Evolutionary conservation across 305 asterid species (phyloP), one percentile per base, ranked within the genome.

Genomic region (Fraxinus floribunda): DNA sequence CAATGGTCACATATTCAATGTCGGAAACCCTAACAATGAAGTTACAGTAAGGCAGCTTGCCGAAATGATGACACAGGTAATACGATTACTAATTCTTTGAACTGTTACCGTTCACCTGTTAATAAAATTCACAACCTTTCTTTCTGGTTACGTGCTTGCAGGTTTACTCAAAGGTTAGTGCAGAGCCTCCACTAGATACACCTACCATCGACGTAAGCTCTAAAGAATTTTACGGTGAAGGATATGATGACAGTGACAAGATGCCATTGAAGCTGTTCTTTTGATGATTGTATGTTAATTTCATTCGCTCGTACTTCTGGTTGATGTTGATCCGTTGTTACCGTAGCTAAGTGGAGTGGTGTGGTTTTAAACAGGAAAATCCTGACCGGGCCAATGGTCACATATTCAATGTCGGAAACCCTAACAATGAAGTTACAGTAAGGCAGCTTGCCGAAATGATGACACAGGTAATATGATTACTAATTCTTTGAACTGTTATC

Each of bases 191-290:
- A 8, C 81, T 89, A 41, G 93, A 90, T 57, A 70, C 85, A 4
- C 95, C 98, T 55, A 92, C 97, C 4, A n/a, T 91, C 77, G 97
- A 94, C 79, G 84, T 94, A 75, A 92, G 93, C 88, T 94, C 98
- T 79, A 91, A 92, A 89, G 97, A 94, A 84, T 94, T 94, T 78
- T 94, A 94, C 30, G 97, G 98, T 9, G 97, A 90, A 86, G 98
- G 98, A 60, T 94, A 94, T 72, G 98, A 94, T 83, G 98, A 94
- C 83, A 94, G 98, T 78, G 98, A 94, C 87, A 94, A 92, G 86
- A 87, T 62, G 72, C 72, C 72, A 62, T 62, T 80, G 97, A 93
- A 87, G 95, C 97, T 88, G 92, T 94, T 89, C 89, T 87, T 75
- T 84, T 94, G 88, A 92, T 94, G 98, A 92, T 92, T 78, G 98